phyloP scores from a whole-genome alignment of 306 rosid species.

The Comarum palustre region DNA sequence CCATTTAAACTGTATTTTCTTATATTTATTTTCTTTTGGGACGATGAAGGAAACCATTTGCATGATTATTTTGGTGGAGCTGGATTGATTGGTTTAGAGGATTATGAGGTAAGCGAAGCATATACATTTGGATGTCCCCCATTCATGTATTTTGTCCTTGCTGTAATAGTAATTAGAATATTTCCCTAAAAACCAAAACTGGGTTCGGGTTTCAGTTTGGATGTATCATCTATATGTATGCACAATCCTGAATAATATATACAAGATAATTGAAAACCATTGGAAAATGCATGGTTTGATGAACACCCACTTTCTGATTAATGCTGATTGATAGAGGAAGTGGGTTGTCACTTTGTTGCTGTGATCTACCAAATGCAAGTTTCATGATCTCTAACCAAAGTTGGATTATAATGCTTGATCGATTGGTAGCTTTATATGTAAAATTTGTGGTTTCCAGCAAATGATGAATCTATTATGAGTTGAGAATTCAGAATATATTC shows the following conservation, averaged over 20 bases:
- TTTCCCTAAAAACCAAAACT: not conserved
- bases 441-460: constrained; percentile 11
- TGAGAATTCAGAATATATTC: constrained; percentile 6
- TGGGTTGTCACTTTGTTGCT: not conserved
- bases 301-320: not conserved
- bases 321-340: not conserved
- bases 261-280: not conserved
- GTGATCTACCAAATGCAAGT: not conserved
- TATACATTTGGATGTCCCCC: constrained; percentile 4
- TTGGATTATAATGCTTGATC: not conserved
- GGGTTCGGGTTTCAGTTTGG: not conserved
- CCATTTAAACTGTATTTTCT: not conserved
- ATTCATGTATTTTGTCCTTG: not conserved
- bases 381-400: not conserved
- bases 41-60: not conserved
- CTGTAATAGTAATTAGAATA: not conserved
- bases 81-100: not conserved
- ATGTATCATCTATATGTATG: not conserved
- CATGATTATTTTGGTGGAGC: not conserved
- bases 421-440: not conserved
- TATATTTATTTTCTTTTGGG: not conserved
- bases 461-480: not conserved
- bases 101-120: not conserved
- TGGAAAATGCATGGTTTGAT: not conserved
- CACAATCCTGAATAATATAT: not conserved